phyloP scores from a whole-genome alignment of 176 grass and related monocot genomes.

The Pharus latifolius region DNA sequence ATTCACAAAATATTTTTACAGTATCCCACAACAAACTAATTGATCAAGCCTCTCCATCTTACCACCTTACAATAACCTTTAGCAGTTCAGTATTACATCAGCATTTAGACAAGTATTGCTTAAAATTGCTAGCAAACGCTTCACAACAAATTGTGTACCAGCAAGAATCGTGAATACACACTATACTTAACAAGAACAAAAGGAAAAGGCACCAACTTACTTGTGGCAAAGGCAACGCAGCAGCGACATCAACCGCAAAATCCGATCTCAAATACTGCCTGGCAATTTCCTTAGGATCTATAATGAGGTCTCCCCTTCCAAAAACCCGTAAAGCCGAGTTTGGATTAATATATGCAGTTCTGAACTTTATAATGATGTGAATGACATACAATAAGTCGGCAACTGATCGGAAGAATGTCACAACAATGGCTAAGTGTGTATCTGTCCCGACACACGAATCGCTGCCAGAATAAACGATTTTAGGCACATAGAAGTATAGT shows the following conservation, averaged over 20 bases:
- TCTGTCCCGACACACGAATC: conserved; percentile 54
- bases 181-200: background rate
- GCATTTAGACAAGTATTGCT: background rate
- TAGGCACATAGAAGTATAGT: conserved; percentile 86
- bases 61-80: background rate
- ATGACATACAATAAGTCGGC: conserved; percentile 71
- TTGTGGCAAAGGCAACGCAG: conserved; percentile 93
- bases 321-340: conserved; percentile 61
- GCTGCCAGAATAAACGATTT: conserved; percentile 7
- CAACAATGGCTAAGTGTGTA: conserved; percentile 28
- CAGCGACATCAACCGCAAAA: conserved; percentile 58
- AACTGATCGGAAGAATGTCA: conserved; percentile 65
- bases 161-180: background rate
- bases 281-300: conserved; percentile 67
- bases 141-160: background rate
- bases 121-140: background rate
- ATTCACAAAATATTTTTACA: background rate
- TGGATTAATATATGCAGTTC: conserved; percentile 69
- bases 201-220: conserved; percentile 30
- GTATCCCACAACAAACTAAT: background rate
- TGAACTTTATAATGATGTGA: conserved; percentile 86
- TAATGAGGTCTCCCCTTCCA: conserved; percentile 84
- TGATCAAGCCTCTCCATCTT: background rate
- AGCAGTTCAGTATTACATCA: background rate
- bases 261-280: conserved; percentile 79